Percentiles rank a stretch among this genome's conserved stretches.
Conservation (phyloP, 2,329 filamentous ascomycete species). For the Diaporthe ilicicola region DNA sequence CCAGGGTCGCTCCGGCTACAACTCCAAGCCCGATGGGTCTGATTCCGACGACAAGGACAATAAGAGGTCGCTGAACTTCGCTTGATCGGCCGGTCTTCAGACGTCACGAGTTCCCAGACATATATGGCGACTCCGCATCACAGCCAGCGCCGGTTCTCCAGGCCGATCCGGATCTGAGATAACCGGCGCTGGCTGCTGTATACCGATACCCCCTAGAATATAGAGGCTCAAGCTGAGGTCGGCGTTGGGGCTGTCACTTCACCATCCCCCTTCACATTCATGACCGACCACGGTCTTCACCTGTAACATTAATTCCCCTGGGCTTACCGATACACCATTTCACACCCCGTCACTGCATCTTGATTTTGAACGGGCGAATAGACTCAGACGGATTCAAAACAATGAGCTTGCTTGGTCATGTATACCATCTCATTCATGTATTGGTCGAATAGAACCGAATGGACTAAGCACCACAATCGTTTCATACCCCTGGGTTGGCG, state of each 20-base stretch:
- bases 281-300: conserved; percentile 20
- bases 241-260: conserved; percentile 29
- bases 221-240: conserved; percentile 24
- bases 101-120: background rate
- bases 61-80: conserved; percentile 40
- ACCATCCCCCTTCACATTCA: conserved; percentile 6
- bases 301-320: conserved; percentile 5
- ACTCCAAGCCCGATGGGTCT: conserved; percentile 40
- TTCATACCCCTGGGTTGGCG: background rate
- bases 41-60: conserved; percentile 42
- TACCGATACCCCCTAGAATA: conserved; percentile 22
- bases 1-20: conserved; percentile 58
- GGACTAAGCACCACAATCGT: conserved; percentile 13
- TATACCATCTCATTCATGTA: conserved; percentile 2
- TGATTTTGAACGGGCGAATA: conserved; percentile 2
- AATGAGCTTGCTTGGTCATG: background rate
- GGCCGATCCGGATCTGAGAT: background rate
- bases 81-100: conserved; percentile 35
- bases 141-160: conserved; percentile 2
- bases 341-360: conserved; percentile 23
- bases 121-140: conserved; percentile 15
- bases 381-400: background rate
- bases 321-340: background rate
- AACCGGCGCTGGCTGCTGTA: conserved; percentile 24
- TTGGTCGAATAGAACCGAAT: background rate